Base-by-base conservation (phyloP, 139 green algal genomes). In the Chlamydomonas sp. region DNA sequence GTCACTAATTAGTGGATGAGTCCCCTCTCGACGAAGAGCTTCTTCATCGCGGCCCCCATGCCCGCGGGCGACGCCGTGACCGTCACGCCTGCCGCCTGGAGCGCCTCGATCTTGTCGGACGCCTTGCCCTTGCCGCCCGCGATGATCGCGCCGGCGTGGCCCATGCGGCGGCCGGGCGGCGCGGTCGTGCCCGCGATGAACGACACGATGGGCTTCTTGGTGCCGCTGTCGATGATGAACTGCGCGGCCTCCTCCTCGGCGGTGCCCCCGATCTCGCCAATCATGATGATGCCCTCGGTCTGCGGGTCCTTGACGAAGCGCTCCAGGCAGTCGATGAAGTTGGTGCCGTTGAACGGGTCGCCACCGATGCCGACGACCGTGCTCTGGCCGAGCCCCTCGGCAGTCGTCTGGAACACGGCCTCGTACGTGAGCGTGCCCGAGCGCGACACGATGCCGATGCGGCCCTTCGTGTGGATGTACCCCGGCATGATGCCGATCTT, bases 401-500 rank as follows among this genome's bases (percentile, higher is more conserved):
- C 71, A 8, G 92, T 98, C 37, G 95, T 99, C 79, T 99, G 95
- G 74, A 69, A 57, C 5, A 69, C 30, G 22, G 89, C 90, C 83
- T 99, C 94, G 67, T 99, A 99, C 0, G 95, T 99, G 10, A 99
- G 82, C 0, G 95, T 99, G 22, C 95, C 95, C 8, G 91, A 97
- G 20, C 95, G 83, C 0, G 93, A 98, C 30, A 99, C 95, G 26
- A 99, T 89, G 68, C 95, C 95, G 36, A 99, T 95, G 64, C 89
- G 90, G 1, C 91, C 91, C 3, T 85, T 87, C 35, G 82, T 92
- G 82, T 99, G 95, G 76, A 99, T 99, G 87, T 99, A 99, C n/a
- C 95, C 87, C 48, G 92, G 92, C 92, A 97, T 97, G 86, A 99
- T 99, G 35, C 95, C 94, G 43, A 99, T 98, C 82, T 99, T 99